Percentiles rank a stretch among this genome's conserved stretches.
phyloP scores from a whole-genome alignment of 441 rosid genomes.

The Populus trichocarpa region DNA sequence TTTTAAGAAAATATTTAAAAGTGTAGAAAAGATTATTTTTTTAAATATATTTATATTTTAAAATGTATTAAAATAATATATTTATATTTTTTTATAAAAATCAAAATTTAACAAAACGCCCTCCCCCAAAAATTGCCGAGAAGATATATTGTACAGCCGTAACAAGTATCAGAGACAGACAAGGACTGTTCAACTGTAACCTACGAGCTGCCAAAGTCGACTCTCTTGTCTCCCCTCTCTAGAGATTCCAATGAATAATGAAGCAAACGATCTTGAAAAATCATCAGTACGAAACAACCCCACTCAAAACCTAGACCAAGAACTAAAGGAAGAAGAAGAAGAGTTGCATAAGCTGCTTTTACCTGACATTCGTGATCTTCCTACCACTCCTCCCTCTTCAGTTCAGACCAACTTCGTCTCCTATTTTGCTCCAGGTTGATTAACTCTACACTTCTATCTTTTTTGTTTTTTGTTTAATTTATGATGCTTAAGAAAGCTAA shows the following conservation, averaged over 20 bases:
- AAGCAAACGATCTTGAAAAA: background rate
- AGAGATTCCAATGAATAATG: background rate
- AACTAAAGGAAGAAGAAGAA: conserved; percentile 29
- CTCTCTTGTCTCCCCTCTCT: background rate
- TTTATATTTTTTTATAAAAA: too few species aligned
- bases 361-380: conserved; percentile 53
- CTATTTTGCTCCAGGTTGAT: conserved; percentile 72
- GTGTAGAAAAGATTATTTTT: too few species aligned
- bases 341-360: conserved; percentile 53
- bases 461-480: background rate
- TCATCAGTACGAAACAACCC: background rate
- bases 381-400: conserved; percentile 60
- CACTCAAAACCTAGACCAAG: background rate
- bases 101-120: too few species aligned
- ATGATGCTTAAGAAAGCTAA: background rate
- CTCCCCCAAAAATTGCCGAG: background rate
- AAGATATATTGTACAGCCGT: background rate
- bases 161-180: background rate
- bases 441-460: background rate
- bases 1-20: too few species aligned
- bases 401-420: conserved; percentile 64
- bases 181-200: background rate
- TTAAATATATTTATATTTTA: too few species aligned
- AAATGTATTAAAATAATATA: too few species aligned
- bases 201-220: background rate